Evolutionary conservation across 2,329 filamentous ascomycete genomes (phyloP), one percentile per base, ranked within the genome.

Genomic region (Aspergillus sp.): DNA sequence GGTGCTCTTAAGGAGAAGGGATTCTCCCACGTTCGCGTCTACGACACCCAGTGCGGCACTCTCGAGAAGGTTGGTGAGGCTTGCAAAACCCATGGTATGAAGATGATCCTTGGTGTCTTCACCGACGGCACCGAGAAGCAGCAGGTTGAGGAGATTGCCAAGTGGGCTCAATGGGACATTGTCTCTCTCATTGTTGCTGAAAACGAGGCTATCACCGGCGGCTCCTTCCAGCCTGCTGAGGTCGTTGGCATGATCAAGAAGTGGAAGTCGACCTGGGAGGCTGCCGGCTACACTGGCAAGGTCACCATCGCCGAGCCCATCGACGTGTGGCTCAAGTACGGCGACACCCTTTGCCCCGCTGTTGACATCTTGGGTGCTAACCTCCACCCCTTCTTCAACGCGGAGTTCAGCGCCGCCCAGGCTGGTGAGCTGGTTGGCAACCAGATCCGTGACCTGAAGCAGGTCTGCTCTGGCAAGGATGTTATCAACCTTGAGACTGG

Each of bases 381-480:
- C 84, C 86, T 96, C 70, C 93, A 98, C 81, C 87, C 93, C 66
- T 97, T 90, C 89, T 98, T 97, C 89, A 96, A 96, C 82, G 73
- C 85, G 46, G 79, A 83, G 58, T 83, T 88, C 63, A 71, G 77
- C 23, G 84, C 92, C 60, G 69, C 77, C 4, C 70, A 83, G 51
- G 92, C 93, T 55, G 93, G 93, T 72, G 73, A 79, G 52, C 97
- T 97, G 75, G 90, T 93, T 67, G 78, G 82, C 64, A 72, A 81
- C 67, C 87, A 96, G 83, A 84, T 96, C 64, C 79, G 85, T 47
- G 81, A 90, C 64, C 86, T 96, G 62, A 78, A 86, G 72, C 73
- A 75, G 66, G 79, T 91, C 67, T 98, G 93, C 85, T 73, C 80
- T 41, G 84, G 83, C 72, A 90, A 90, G 81, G 78, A 84, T 39